phyloP scores from a whole-genome alignment of 2,329 filamentous ascomycete species.

The Aspergillus puulaauensis region DNA sequence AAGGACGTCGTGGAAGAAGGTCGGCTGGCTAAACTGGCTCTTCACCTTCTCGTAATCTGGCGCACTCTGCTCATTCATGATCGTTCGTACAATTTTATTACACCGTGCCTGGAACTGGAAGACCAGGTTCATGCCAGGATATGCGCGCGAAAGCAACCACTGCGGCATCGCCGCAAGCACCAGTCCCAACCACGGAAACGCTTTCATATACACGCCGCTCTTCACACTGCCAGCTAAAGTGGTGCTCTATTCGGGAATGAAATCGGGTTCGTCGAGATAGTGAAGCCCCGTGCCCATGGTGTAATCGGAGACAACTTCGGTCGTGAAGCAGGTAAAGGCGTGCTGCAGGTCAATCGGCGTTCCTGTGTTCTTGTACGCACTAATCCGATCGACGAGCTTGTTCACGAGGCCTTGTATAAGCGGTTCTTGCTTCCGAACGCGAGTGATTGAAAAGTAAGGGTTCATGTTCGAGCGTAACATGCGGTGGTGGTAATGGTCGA shows the following conservation, averaged over 20 bases:
- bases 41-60: conserved; percentile 1
- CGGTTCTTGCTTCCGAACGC: conserved; percentile 19
- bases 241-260: conserved; percentile 25
- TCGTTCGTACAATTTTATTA: conserved; percentile 3
- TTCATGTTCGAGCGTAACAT: conserved; percentile 19
- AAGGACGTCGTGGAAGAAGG: conserved; percentile 33
- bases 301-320: conserved; percentile 47
- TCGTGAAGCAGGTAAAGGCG: conserved; percentile 39
- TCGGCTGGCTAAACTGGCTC: conserved; percentile 15
- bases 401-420: conserved; percentile 17
- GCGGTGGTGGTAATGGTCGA: conserved; percentile 20
- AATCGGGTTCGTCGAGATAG: conserved; percentile 27
- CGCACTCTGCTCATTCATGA: conserved; percentile 19
- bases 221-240: conserved; percentile 20
- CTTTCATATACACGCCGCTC: conserved; percentile 14
- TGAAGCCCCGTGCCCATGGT: conserved; percentile 23
- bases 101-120: conserved; percentile 17
- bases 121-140: conserved; percentile 13
- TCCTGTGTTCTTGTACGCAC: conserved; percentile 10
- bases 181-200: conserved; percentile 11
- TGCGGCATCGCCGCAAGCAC: conserved; percentile 7
- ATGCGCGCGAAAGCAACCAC: not conserved
- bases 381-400: conserved; percentile 20
- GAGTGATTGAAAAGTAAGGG: conserved; percentile 22
- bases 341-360: conserved; percentile 16